Percentiles rank a stretch among this genome's conserved stretches.
Conservation (phyloP, 108 stramenopile genomes). For the Nitzschia inconspicua region DNA sequence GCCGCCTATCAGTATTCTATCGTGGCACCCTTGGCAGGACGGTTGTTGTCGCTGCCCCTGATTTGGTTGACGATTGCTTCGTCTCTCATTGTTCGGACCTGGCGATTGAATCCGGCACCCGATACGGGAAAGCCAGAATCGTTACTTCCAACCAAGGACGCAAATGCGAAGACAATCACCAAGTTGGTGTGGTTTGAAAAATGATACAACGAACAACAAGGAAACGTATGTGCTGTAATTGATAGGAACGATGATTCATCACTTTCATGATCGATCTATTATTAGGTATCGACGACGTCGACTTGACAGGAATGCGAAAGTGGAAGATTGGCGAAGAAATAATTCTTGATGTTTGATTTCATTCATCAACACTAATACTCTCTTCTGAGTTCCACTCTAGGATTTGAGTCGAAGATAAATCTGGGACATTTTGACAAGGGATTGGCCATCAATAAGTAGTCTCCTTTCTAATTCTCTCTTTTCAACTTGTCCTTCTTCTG, state of each 20-base stretch:
- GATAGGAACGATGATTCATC: not conserved
- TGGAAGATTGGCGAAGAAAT: too few species aligned
- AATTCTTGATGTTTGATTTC: too few species aligned
- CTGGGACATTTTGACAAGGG: too few species aligned
- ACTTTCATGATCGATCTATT: conserved; percentile 1
- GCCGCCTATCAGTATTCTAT: conserved; percentile 63
- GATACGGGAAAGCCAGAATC: conserved; percentile 38
- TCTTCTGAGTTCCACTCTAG: too few species aligned
- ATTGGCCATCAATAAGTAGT: too few species aligned
- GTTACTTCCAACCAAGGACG: conserved; percentile 51
- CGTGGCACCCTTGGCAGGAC: conserved; percentile 66
- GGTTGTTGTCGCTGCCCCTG: conserved; percentile 58
- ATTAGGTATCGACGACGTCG: too few species aligned
- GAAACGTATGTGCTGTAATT: not conserved
- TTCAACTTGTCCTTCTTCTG: too few species aligned
- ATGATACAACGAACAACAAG: not conserved
- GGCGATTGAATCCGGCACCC: conserved; percentile 69
- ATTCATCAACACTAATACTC: too few species aligned
- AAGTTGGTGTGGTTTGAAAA: conserved; percentile 54
- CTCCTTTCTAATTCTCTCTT: too few species aligned
- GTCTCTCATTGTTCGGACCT: conserved; percentile 66
- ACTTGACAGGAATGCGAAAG: too few species aligned
- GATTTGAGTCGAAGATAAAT: too few species aligned
- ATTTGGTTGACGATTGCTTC: conserved; percentile 75
- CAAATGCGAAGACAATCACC: conserved; percentile 31